Base-by-base conservation (phyloP, 148 eudicot genomes). In the Rhododendron ferrugineum region DNA sequence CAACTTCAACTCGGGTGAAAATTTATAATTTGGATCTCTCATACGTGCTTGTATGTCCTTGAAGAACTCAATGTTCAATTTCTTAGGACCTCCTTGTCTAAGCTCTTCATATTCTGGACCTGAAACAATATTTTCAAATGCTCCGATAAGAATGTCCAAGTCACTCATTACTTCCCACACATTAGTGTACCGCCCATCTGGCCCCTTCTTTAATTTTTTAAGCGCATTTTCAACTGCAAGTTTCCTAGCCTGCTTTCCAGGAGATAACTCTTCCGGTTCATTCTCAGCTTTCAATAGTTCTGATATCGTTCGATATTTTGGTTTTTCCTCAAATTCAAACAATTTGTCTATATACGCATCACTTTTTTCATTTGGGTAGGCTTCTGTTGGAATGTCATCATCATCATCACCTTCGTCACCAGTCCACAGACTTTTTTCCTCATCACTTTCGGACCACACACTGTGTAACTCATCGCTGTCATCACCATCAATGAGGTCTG, bases 161-260 rank as follows among this genome's bases (percentile, higher is more conserved):
- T 97, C 99, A 86, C 98, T 95, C 98, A 92, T 94, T 5, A 95
- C 98, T 88, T 97, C 99, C 98, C 98, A 97, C 30, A 93, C 98
- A 86, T 97, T 97, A 16, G 82, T 86, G 83, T 97, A 97, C 60
- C 99, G 92, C 82, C 99, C 99, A 87, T 97, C 99, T 18, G 99
- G 98, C 72, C 99, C 99, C 86, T 93, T 97, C 86, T 94, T 95
- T 83, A 97, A 85, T 90, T 97, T 97, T 88, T 94, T 94, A 60
- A 97, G 82, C 28, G 99, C 98, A 88, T 97, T 97, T 88, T 97
- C 95, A 82, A 97, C 98, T 34, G 98, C 98, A 78, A 95, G 86
- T 89, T 95, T 95, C 84, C 99, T 91, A 26, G 99, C 98, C 89
- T 95, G 93, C 89, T 94, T 94, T 77, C 99, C 99, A 0, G 98